Percentiles rank a stretch among this genome's conserved stretches.
Conservation (phyloP, 352 stramenopile genomes). For the Globisporangium paddicum region DNA sequence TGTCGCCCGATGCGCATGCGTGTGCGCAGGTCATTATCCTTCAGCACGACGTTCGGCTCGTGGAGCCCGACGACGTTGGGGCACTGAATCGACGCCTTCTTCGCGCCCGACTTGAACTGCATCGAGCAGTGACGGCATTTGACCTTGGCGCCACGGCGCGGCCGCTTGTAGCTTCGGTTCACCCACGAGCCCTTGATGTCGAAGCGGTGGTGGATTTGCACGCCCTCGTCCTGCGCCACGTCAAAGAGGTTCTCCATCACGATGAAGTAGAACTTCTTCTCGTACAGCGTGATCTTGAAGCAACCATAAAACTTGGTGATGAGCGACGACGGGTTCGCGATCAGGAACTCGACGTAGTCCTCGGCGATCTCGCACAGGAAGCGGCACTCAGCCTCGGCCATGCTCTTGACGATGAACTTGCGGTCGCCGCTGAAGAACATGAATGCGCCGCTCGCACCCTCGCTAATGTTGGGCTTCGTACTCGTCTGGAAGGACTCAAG, state of each 20-base stretch:
- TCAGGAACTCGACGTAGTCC: slow-evolving; percentile 84
- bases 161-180: slow-evolving; percentile 79
- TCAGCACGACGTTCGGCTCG: slow-evolving; percentile 83
- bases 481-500: slow-evolving; percentile 71
- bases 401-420: slow-evolving; percentile 90
- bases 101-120: slow-evolving; percentile 76
- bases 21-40: slow-evolving; percentile 83
- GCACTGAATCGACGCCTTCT: slow-evolving; percentile 63
- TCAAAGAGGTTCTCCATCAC: slow-evolving; percentile 93
- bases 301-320: slow-evolving; percentile 90
- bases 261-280: slow-evolving; percentile 89
- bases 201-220: slow-evolving; percentile 82
- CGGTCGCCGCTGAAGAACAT: slow-evolving; percentile 91
- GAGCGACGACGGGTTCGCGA: slow-evolving; percentile 60
- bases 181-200: slow-evolving; percentile 93
- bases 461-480: slow-evolving; percentile 86
- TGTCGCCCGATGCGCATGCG: slow-evolving; percentile 69
- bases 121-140: slow-evolving; percentile 86
- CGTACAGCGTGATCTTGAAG: slow-evolving; percentile 89
- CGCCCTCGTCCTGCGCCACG: slow-evolving; percentile 47
- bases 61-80: slow-evolving; percentile 76
- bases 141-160: slow-evolving; percentile 64
- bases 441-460: slow-evolving; percentile 89
- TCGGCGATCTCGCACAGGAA: slow-evolving; percentile 84
- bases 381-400: slow-evolving; percentile 72